Evolutionary conservation across 2,329 filamentous ascomycete genomes (phyloP), one percentile per base, ranked within the genome.

Genomic region (Colletotrichum viniferum): DNA sequence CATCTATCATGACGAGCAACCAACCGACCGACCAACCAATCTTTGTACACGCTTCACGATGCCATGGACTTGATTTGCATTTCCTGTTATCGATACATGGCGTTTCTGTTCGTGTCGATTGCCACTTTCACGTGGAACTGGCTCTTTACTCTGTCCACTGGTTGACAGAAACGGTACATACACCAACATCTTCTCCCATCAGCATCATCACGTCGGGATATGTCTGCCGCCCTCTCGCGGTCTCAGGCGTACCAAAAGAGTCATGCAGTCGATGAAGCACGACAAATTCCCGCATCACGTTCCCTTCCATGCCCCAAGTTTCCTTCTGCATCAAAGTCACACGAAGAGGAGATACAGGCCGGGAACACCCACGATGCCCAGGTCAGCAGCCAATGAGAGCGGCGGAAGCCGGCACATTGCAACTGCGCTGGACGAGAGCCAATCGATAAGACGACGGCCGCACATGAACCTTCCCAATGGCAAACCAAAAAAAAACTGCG

Each of bases 381-480:
- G 34, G 52, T 43, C 28, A 14, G 14, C 34, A 60, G 65, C 78
- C 78, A 79, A 79, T 79, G 24, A 77, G 68, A 67, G 14, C 12
- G 52, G 24, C 4, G 28, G 24, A 67, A 28, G 16, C 9, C 68
- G 18, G 74, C 78, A 79, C 78, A 79, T 66, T 71, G 55, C 68
- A 55, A 24, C 43, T 74, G 30, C 28, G 60, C 55, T 68, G 73
- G 69, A 73, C 6, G 63, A 74, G 58, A 73, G 64, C 62, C 69
- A 63, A 73, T 68, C 69, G 68, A 34, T 64, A 67, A 71, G 36
- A 70, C 26, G 52, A 38, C 43, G 34, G 62, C 36, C 26, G 18
- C 61, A 30, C 67, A 69, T 36, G 67, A 69, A 38, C 61, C 61
- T 28, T 28, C 5, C 12, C 9, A 28, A 43, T 32, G 26, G 63